phyloP scores from a whole-genome alignment of 148 eudicot genomes.

The Dianthus caryophyllus region DNA sequence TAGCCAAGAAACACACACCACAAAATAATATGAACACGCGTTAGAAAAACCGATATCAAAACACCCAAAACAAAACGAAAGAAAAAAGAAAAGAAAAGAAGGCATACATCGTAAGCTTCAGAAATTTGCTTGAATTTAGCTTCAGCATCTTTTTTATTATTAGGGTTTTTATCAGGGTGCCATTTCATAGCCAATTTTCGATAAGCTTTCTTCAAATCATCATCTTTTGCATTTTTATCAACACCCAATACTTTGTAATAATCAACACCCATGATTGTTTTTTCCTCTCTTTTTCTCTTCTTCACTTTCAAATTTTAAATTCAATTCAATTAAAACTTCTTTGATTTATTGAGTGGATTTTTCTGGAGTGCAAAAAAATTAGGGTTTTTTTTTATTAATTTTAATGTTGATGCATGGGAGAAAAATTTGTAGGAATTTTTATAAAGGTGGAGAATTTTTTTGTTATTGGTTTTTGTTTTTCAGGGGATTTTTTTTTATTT shows the following conservation, averaged over 20 bases:
- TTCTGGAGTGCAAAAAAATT: neutral
- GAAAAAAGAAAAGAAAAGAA: neutral
- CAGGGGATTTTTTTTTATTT: neutral
- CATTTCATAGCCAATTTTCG: constrained; percentile 59
- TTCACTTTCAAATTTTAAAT: neutral
- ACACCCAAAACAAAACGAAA: neutral
- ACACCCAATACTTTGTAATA: constrained; percentile 55
- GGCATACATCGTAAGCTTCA: constrained; percentile 59
- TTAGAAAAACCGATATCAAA: too few species aligned
- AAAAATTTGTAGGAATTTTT: neutral
- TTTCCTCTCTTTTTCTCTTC: constrained; percentile 26
- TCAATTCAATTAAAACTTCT: neutral
- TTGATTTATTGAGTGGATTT: neutral
- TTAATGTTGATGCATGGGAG: too few species aligned
- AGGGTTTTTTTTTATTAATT: too few species aligned
- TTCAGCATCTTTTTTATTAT: constrained; percentile 53
- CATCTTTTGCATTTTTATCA: constrained; percentile 49
- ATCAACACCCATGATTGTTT: constrained; percentile 49
- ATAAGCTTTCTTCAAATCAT: constrained; percentile 68
- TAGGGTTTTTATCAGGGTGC: constrained; percentile 61
- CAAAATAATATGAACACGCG: too few species aligned
- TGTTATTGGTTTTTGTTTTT: neutral
- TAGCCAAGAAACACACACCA: too few species aligned
- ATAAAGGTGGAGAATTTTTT: neutral
- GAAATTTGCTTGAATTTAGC: constrained; percentile 71